Evolutionary conservation across 345 rosid genomes (phyloP).

Genomic region (Hypericum perforatum): DNA sequence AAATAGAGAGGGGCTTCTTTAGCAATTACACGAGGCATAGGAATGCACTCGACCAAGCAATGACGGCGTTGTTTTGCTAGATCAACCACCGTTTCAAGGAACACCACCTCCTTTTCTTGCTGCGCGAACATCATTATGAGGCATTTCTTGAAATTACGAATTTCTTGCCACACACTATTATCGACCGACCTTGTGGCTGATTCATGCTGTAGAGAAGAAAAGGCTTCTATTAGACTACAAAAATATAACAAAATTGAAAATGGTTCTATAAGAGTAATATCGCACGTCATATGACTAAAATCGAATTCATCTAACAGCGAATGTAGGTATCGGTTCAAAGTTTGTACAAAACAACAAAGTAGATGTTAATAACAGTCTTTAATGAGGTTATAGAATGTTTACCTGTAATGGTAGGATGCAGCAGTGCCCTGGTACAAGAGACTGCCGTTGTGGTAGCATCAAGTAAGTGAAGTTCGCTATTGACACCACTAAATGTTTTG

Average conservation of each 20-base stretch:
- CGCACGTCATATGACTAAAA: no score
- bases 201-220: constrained; percentile 49
- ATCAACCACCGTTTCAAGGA: constrained; percentile 82
- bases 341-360: neutral
- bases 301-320: no score
- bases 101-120: constrained; percentile 71
- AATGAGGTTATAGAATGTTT: constrained; percentile 1
- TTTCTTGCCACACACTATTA: constrained; percentile 76
- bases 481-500: constrained; percentile 75
- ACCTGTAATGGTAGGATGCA: constrained; percentile 87
- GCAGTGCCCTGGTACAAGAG: constrained; percentile 85
- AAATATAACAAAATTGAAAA: neutral
- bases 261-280: no score
- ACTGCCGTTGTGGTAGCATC: constrained; percentile 69
- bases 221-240: no score
- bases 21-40: constrained; percentile 61
- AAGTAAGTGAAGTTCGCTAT: constrained; percentile 86
- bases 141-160: constrained; percentile 88
- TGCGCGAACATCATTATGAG: constrained; percentile 80
- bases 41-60: constrained; percentile 82
- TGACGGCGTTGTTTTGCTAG: constrained; percentile 75
- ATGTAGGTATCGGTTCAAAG: neutral
- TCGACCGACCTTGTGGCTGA: constrained; percentile 64
- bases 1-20: constrained; percentile 75
- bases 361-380: neutral